These are phyloP conservation scores for Biscogniauxia sp. DNA, from an alignment of 2,329 filamentous ascomycete genomes.

Conservation along the genomic window DNA sequence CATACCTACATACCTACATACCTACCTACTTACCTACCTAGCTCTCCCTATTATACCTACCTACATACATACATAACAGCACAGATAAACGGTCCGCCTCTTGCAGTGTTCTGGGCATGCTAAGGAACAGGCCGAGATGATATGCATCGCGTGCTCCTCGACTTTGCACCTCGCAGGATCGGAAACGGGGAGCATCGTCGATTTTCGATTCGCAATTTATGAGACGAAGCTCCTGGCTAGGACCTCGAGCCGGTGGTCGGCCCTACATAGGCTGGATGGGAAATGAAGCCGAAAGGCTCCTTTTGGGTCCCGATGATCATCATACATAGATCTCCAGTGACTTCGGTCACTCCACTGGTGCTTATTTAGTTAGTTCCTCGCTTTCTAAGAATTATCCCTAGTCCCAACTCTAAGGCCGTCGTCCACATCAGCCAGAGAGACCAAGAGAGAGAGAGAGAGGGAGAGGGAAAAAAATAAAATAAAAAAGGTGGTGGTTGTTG, in stretches of 20 bases:
- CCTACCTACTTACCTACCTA: no score
- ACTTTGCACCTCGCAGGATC: constrained; percentile 12
- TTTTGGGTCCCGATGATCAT: constrained; percentile 17
- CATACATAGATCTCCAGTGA: constrained; percentile 11
- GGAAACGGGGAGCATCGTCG: constrained; percentile 2
- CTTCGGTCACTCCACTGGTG: constrained; percentile 25
- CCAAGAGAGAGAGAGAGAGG: no score
- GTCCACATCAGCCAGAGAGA: constrained; percentile 25
- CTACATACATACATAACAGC: no score
- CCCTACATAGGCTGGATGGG: constrained; percentile 1
- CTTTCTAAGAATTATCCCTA: constrained; percentile 24
- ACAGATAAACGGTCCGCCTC: constrained; percentile 22
- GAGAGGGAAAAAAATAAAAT: constrained; percentile 3
- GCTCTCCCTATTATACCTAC: neutral
- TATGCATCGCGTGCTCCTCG: constrained; percentile 13
- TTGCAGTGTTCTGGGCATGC: constrained; percentile 16
- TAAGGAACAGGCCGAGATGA: constrained; percentile 8
- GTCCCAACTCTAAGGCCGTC: constrained; percentile 19
- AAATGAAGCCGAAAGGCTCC: constrained; percentile 7
- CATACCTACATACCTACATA: no score
- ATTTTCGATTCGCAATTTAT: neutral
- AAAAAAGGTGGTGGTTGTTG: constrained; percentile 27
- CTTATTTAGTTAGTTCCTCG: constrained; percentile 24
- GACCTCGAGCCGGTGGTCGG: neutral
- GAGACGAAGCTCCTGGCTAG: neutral